Evolutionary conservation across 345 rosid genomes (phyloP).

Genomic region (Alliaria petiolata): DNA sequence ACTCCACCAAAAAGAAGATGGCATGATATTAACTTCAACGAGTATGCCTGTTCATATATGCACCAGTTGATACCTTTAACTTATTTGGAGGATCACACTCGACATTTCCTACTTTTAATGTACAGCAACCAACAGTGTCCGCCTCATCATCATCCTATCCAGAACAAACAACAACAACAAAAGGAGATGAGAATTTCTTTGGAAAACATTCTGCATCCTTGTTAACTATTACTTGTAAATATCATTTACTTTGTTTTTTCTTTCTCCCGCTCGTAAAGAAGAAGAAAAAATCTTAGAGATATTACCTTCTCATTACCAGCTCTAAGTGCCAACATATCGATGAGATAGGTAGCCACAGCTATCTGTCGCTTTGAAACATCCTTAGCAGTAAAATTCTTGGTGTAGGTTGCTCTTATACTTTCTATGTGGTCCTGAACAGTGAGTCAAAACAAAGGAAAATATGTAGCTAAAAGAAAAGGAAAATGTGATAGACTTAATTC

Average conservation of each 20-base stretch:
- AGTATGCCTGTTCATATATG: not conserved
- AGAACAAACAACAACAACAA: not conserved
- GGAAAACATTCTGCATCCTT: not conserved
- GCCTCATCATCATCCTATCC: constrained; percentile 91
- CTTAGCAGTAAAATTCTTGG: constrained; percentile 64
- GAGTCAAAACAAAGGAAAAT: not conserved
- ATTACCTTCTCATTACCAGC: constrained; percentile 98
- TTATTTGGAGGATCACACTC: constrained; percentile 73
- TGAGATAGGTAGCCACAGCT: constrained; percentile 93
- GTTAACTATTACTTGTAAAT: not conserved
- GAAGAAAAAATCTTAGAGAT: too few relatives aligned
- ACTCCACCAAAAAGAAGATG: not conserved
- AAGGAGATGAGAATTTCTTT: not conserved
- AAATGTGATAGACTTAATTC: not conserved
- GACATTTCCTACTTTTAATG: constrained; percentile 84
- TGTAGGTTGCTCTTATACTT: constrained; percentile 73
- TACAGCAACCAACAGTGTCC: constrained; percentile 97
- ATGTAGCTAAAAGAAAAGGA: not conserved
- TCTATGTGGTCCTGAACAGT: constrained; percentile 56
- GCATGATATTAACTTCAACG: not conserved
- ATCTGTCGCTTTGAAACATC: constrained; percentile 68
- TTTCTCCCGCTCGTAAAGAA: too few relatives aligned
- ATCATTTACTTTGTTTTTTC: not conserved
- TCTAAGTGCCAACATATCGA: constrained; percentile 93
- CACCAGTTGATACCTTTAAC: constrained; percentile 49